Base-by-base conservation (phyloP, 225 moss, liverwort and hornwort genomes). In the Bryoerythrophyllum caledonicum region DNA sequence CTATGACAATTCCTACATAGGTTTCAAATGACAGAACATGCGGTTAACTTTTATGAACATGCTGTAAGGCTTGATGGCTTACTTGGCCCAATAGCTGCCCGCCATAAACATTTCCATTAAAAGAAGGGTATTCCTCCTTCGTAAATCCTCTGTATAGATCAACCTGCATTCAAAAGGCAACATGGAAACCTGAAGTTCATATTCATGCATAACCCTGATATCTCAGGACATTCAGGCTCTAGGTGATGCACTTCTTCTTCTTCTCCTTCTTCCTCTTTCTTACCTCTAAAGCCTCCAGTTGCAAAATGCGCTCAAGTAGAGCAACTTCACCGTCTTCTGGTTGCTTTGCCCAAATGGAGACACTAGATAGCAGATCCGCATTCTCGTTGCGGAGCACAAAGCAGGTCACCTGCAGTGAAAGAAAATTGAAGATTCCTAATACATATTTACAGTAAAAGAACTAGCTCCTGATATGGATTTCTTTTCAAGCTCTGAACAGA, bases 71-170 rank as follows among this genome's bases (percentile, higher is more conserved):
- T 44, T 57, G 32, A 67, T 15, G 58, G 74, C 85, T 78, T 83
- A 88, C 88, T 79, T 88, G 88, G 61, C 88, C 88, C 67, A 88
- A 40, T 15, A 88, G 74, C 60, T 88, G 88, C 34, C 88, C 88
- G 27, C 88, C 88, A 74, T 81, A 88, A 44, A 88, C 83, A 77
- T 86, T 81, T 38, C 88, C 88, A 51, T 77, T 74, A 52, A 86
- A 86, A n/a, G 86, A 81, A 13, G 88, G 88, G 55, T 83, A 86
- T 32, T 77, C 86, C n/a, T 71, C 76, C 60, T 66, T 30, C 25
- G 88, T 81, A 74, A 61, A 81, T 69, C 85, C 88, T 67, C 83
- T 83, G 68, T 86, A 88, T 8, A 88, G 74, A 86, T 88, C 88
- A 79, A 88, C 86, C 88, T 88, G 85, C 71, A 75, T 56, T 73